These are phyloP conservation scores for Diutina neorugosa DNA, from an alignment of 1,139 yeast species.

Conservation along the genomic window DNA sequence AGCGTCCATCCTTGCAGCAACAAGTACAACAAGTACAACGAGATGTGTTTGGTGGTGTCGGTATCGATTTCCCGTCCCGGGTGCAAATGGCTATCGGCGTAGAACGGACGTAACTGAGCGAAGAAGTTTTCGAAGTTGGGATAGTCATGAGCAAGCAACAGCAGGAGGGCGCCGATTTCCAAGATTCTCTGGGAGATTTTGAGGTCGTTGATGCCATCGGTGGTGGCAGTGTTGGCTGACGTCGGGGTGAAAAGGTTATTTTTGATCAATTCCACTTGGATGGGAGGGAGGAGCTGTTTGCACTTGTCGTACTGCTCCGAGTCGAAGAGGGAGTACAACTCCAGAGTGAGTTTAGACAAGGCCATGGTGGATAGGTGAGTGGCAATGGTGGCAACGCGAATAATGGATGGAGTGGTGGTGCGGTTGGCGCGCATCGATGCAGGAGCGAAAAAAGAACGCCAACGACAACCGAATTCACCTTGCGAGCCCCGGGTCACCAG, in stretches of 20 bases:
- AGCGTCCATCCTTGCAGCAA: constrained; percentile 78
- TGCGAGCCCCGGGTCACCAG: no score
- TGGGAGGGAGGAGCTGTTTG: constrained; percentile 48
- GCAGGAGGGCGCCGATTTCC: constrained; percentile 77
- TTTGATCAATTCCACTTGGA: constrained; percentile 71
- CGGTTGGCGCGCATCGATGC: no score
- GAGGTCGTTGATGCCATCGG: constrained; percentile 50
- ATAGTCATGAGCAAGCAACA: constrained; percentile 54
- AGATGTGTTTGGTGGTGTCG: constrained; percentile 59
- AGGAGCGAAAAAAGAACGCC: no score
- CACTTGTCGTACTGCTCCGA: constrained; percentile 50
- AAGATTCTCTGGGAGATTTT: constrained; percentile 69
- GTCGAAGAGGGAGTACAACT: constrained; percentile 54
- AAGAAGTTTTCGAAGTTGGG: constrained; percentile 59
- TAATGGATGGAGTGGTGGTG: no score
- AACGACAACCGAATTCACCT: no score
- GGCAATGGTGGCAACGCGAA: no score
- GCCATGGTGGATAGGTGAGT: constrained; percentile 18
- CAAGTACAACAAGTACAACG: constrained; percentile 64
- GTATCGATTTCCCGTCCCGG: constrained; percentile 37
- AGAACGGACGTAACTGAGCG: constrained; percentile 70
- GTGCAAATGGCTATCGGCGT: constrained; percentile 37
- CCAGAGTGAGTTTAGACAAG: constrained; percentile 45
- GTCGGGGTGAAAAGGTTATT: constrained; percentile 71
- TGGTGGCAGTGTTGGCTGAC: constrained; percentile 21